Base-by-base conservation (phyloP, 257 asterid genomes). In the Verbascum thapsus region DNA sequence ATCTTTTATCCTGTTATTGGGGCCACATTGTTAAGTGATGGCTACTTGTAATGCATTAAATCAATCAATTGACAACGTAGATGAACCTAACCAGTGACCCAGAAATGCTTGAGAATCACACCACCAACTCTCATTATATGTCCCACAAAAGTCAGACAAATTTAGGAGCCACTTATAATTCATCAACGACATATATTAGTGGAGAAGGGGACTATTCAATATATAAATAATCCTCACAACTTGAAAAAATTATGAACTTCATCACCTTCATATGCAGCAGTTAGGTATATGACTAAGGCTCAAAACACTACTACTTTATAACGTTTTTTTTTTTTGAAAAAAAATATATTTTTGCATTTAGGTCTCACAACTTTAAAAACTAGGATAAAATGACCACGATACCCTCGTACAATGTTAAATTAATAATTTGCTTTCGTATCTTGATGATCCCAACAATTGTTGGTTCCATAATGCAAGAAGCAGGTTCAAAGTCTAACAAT, bases 51-150 rank as follows among this genome's bases (percentile, higher is more conserved):
- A 4, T 22, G 39, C 58, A 2, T 7, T 35, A n/a, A 45, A 22
- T 7, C 53, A n/a, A 30, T 53, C 10, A 30, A 10, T 56, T n/a
- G 1, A 10, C 15, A 12, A 54, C 17, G 38, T 56, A 44, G 13
- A 9, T 18, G 32, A 57, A 18, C 30, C 65, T 35, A 56, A 67
- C 30, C 22, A 12, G 65, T 67, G 66, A 49, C 58, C 72, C 51
- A 30, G 19, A 64, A 26, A 2, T 8, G 22, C 34, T 44, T 22
- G 19, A 32, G 41, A 52, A 0, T 53, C 53, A 54, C 26, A 15
- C 5, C 26, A 19, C 43, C 61, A 64, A 5, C 13, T 34, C 26
- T 64, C 0, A n/a, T 23, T 22, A 53, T 40, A 53, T 40, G 10
- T 20, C 58, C 48, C 49, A 50, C 11, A 20, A 12, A 8, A 13